Percentiles rank a stretch among this genome's conserved stretches.
These are phyloP conservation scores for Beauveria brongniartii DNA, from an alignment of 2,329 filamentous ascomycete species.

Conservation along the genomic window DNA sequence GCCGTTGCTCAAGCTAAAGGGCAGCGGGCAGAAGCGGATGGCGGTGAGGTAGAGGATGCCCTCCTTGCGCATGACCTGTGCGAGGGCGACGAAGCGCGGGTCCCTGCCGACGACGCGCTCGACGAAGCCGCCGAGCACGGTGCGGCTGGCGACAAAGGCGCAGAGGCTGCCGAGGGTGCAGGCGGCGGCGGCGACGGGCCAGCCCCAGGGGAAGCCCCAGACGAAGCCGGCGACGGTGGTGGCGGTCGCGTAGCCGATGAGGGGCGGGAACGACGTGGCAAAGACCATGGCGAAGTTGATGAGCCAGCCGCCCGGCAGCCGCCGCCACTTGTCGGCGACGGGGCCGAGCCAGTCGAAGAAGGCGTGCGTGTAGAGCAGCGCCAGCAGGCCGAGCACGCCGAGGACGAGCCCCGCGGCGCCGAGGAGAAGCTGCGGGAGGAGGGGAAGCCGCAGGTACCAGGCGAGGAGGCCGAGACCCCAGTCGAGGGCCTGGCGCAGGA, in stretches of 20 bases:
- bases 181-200: conserved; percentile 73
- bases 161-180: conserved; percentile 70
- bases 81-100: conserved; percentile 78
- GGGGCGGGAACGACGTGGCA: conserved; percentile 71
- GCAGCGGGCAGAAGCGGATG: conserved; percentile 86
- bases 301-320: conserved; percentile 61
- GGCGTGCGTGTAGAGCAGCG: conserved; percentile 68
- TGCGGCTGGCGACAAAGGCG: conserved; percentile 74
- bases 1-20: conserved; percentile 88
- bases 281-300: conserved; percentile 72
- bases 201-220: conserved; percentile 55
- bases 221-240: conserved; percentile 47
- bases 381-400: conserved; percentile 54
- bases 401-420: conserved; percentile 40
- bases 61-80: conserved; percentile 82
- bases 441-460: conserved; percentile 47
- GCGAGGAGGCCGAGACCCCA: conserved; percentile 31
- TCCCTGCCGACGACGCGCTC: conserved; percentile 73
- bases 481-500: conserved; percentile 8
- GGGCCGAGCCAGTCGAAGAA: conserved; percentile 73
- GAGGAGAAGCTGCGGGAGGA: conserved; percentile 54
- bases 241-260: conserved; percentile 80
- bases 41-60: conserved; percentile 82
- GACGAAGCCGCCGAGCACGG: conserved; percentile 71
- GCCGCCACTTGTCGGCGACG: conserved; percentile 67